These are phyloP conservation scores for Colletotrichum tabaci DNA, from an alignment of 2,329 filamentous ascomycete genomes.

Conservation along the genomic window DNA sequence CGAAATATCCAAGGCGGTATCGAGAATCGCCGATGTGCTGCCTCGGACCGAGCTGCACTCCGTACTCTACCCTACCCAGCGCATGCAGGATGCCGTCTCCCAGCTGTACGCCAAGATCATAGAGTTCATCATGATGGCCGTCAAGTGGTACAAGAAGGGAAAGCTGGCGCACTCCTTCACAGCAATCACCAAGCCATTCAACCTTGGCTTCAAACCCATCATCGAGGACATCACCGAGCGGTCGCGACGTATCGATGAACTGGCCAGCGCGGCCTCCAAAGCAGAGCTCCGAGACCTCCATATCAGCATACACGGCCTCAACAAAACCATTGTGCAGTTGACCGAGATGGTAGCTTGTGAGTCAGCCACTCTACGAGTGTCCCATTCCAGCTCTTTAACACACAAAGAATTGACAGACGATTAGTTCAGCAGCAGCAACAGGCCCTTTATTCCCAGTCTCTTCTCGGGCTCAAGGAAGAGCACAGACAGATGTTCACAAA, in stretches of 20 bases:
- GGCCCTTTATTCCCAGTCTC: background rate
- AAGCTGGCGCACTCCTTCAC: background rate
- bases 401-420: background rate
- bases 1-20: constrained; percentile 3
- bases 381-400: too few species aligned
- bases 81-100: background rate
- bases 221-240: background rate
- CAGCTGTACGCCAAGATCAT: background rate
- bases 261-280: background rate
- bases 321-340: background rate
- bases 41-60: background rate
- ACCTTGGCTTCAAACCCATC: background rate
- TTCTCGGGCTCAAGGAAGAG: background rate
- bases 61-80: background rate
- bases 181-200: background rate
- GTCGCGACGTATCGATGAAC: background rate
- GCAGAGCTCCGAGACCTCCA: constrained; percentile 4
- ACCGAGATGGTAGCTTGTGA: constrained; percentile 17
- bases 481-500: background rate
- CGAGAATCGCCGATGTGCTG: background rate
- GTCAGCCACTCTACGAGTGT: background rate
- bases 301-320: background rate
- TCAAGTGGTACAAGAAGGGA: background rate
- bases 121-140: background rate
- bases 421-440: constrained; percentile 5